These are phyloP conservation scores for Platismatia glauca DNA, from an alignment of 495 filamentous ascomycete species.

Conservation along the genomic window DNA sequence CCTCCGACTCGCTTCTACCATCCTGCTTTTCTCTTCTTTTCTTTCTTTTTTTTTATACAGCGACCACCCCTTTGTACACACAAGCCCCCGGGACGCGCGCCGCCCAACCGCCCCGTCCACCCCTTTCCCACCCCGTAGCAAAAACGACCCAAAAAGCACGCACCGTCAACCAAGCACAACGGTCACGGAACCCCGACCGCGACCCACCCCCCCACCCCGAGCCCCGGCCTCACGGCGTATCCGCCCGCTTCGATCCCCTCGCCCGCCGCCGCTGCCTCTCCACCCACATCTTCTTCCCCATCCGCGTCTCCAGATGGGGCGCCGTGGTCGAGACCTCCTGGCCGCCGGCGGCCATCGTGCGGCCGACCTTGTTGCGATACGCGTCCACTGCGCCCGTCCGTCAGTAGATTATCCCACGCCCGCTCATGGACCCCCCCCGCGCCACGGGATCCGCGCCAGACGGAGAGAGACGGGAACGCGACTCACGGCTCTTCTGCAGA, in stretches of 20 bases:
- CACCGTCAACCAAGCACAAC: no score
- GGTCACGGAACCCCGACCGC: no score
- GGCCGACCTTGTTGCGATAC: conserved; percentile 87
- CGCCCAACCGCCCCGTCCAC: no score
- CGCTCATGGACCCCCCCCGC: background rate
- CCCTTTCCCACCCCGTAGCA: no score
- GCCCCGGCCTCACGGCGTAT: background rate
- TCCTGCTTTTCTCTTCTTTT: no score
- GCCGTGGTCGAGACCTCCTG: conserved; percentile 62
- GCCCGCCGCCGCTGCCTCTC: conserved; percentile 41
- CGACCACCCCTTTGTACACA: no score
- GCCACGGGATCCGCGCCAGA: background rate
- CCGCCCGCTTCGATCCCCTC: background rate
- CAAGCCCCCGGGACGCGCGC: no score
- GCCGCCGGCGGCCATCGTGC: conserved; percentile 62
- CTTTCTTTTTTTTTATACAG: no score
- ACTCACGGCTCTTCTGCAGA: conserved; percentile 86
- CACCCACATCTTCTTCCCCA: conserved; percentile 76
- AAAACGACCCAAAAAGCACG: no score
- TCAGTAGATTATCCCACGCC: background rate
- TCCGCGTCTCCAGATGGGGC: conserved; percentile 80
- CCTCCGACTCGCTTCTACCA: no score
- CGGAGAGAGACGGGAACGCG: background rate
- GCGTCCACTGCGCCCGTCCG: conserved; percentile 64
- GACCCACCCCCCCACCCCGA: background rate